Percentiles rank a stretch among this genome's conserved stretches.
phyloP scores from a whole-genome alignment of 352 stramenopile genomes.

The Stramenopiles sp. region DNA sequence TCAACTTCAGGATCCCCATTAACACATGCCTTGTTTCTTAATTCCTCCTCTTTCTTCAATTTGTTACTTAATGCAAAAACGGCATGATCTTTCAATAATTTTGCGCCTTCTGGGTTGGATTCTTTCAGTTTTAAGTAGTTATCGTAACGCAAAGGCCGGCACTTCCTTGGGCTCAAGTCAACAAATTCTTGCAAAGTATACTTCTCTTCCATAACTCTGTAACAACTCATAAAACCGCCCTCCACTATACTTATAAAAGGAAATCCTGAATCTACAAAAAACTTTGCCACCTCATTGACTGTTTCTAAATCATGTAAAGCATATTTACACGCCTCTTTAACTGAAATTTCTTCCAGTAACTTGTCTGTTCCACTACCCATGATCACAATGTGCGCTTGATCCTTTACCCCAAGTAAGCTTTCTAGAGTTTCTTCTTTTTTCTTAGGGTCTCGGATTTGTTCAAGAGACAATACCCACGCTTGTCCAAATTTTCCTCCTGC shows the following conservation, averaged over 20 bases:
- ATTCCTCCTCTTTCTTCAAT: not conserved
- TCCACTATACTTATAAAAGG: not conserved
- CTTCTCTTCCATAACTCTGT: not conserved
- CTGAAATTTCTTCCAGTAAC: not conserved
- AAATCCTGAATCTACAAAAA: not conserved
- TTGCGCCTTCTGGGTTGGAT: not conserved
- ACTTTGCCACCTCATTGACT: not conserved
- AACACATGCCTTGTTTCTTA: not conserved
- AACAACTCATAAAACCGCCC: not conserved
- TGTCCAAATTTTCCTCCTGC: not conserved
- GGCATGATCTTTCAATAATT: not conserved
- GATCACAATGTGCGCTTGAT: not conserved
- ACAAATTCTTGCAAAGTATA: not conserved
- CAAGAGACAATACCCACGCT: not conserved
- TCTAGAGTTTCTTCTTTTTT: not conserved
- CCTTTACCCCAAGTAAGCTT: not conserved
- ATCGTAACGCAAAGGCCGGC: not conserved
- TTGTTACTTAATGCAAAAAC: not conserved
- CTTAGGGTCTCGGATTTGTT: not conserved
- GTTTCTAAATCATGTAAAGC: not conserved
- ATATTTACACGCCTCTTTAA: not conserved
- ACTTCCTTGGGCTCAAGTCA: not conserved
- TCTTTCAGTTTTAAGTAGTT: not conserved
- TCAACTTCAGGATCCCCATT: not conserved
- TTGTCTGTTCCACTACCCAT: not conserved